Evolutionary conservation across 371 early-diverging fungal genomes (phyloP), one percentile per base, ranked within the genome.

Genomic region (Globomyces sp.): DNA sequence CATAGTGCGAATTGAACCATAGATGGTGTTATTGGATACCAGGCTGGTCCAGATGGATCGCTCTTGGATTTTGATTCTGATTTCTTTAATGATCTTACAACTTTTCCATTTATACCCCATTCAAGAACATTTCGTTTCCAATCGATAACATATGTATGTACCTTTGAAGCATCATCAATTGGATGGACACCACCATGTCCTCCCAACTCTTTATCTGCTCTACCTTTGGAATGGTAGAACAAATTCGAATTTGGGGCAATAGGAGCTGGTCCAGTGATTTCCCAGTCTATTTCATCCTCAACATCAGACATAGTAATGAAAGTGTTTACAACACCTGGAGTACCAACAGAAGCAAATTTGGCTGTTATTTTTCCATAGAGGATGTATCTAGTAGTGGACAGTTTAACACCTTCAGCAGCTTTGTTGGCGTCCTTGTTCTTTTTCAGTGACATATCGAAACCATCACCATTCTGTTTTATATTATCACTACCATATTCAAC

Each of bases 261-360:
- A 9, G 75, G 73, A 65, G 81, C 74, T 3, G 68, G 65, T 9
- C 89, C 88, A 13, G 87, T 85, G 67, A 79, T 80, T 77, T 90
- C 89, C 74, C 85, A 89, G 68, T 89, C 89, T 57, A 89, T 86
- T 70, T 89, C 89, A 64, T 89, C 89, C 43, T 67, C 47, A 6
- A 59, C 68, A 51, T 73, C 75, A 4, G 71, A 61, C 76, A 72
- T 75, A 34, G 71, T 68, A 46, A 73, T 71, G 57, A 73, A 71
- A 39, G 71, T 53, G n/a, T 68, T 71, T 13, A 75, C 71, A 13
- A 61, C 59, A 62, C 76, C 76, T 42, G 39, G 41, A n/a, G 13
- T 42, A 6, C n/a, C 48, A 57, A 40, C 45, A n/a, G 68, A 63
- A 70, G 76, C 80, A 71, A 88, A 77, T 11, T 78, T 74, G 2